These are phyloP conservation scores for Nigrospora osmanthi DNA, from an alignment of 2,329 filamentous ascomycete species.

Conservation along the genomic window DNA sequence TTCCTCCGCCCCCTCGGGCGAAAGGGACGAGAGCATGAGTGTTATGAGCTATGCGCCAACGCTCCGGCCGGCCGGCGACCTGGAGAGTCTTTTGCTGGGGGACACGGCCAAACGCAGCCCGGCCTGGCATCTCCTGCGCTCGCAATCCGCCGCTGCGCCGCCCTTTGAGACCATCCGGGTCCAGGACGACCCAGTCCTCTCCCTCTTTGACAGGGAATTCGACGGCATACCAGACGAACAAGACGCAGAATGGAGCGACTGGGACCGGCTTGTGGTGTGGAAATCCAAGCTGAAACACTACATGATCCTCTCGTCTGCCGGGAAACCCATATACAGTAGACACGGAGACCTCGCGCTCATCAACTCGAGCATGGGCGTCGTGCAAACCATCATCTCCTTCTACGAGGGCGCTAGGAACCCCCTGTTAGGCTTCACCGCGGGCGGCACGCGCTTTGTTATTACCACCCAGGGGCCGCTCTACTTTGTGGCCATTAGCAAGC, in stretches of 20 bases:
- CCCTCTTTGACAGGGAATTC: constrained; percentile 71
- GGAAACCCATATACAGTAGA: constrained; percentile 94
- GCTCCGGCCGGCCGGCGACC: constrained; percentile 57
- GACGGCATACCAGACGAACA: constrained; percentile 57
- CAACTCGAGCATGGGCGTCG: constrained; percentile 88
- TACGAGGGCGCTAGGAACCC: constrained; percentile 76
- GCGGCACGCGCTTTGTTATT: constrained; percentile 77
- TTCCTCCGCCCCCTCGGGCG: constrained; percentile 24
- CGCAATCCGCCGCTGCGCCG: constrained; percentile 50
- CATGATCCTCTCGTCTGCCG: constrained; percentile 89
- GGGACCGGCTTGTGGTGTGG: constrained; percentile 64
- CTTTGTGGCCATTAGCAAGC: constrained; percentile 83
- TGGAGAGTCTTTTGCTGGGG: constrained; percentile 74
- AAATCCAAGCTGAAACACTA: constrained; percentile 95
- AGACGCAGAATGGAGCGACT: constrained; percentile 35
- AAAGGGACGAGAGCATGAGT: constrained; percentile 57
- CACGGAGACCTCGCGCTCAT: constrained; percentile 87
- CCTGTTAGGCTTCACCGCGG: constrained; percentile 80
- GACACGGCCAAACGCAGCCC: constrained; percentile 60
- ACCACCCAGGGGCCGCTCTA: constrained; percentile 81
- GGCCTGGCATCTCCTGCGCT: constrained; percentile 60
- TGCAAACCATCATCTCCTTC: constrained; percentile 97
- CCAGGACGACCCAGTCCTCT: constrained; percentile 40
- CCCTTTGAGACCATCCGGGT: constrained; percentile 49
- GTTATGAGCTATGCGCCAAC: constrained; percentile 60